Percentiles rank a stretch among this genome's conserved stretches.
Evolutionary conservation across 495 filamentous ascomycete species (phyloP).

Genomic region (Daldinia loculata): DNA sequence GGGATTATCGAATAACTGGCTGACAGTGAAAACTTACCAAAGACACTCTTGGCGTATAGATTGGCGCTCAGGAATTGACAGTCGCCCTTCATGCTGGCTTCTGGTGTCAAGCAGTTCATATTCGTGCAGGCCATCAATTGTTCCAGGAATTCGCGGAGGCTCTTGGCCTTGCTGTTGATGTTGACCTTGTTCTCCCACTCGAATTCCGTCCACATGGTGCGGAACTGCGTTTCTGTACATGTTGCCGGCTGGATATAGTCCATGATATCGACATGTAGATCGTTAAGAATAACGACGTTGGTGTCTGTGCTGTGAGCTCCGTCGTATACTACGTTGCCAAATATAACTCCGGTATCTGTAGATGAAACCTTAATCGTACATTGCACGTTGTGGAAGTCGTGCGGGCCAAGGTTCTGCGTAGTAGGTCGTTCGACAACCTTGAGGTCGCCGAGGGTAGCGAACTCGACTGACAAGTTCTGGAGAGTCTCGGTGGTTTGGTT

Average conservation of each 20-base stretch:
- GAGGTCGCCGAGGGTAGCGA: slow-evolving; percentile 95
- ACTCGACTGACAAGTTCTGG: slow-evolving; percentile 97
- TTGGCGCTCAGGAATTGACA: slow-evolving; percentile 99
- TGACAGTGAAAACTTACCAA: slow-evolving; percentile 74
- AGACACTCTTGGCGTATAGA: slow-evolving; percentile 95
- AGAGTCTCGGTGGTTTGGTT: slow-evolving; percentile 98
- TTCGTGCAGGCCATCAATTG: slow-evolving; percentile 98
- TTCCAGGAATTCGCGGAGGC: slow-evolving; percentile 88
- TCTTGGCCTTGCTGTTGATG: slow-evolving; percentile 97
- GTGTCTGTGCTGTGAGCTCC: slow-evolving; percentile 93
- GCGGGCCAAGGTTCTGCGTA: slow-evolving; percentile 91
- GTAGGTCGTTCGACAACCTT: slow-evolving; percentile 98
- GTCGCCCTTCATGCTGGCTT: slow-evolving; percentile 95
- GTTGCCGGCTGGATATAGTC: slow-evolving; percentile 98
- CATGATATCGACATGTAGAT: slow-evolving; percentile 99
- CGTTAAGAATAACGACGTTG: slow-evolving; percentile 98
- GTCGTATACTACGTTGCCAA: slow-evolving; percentile 98
- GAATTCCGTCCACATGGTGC: slow-evolving; percentile 99
- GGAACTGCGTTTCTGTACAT: slow-evolving; percentile 98
- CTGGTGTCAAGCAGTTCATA: slow-evolving; percentile 97
- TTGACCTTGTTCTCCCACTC: slow-evolving; percentile 99
- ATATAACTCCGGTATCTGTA: slow-evolving; percentile 98
- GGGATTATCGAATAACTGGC: slow-evolving; percentile 10
- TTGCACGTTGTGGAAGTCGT: slow-evolving; percentile 97
- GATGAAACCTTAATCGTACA: slow-evolving; percentile 99